Evolutionary conservation across 805 yeast genomes (phyloP), one percentile per base, ranked within the genome.

Genomic region (Candida manassasensis): DNA sequence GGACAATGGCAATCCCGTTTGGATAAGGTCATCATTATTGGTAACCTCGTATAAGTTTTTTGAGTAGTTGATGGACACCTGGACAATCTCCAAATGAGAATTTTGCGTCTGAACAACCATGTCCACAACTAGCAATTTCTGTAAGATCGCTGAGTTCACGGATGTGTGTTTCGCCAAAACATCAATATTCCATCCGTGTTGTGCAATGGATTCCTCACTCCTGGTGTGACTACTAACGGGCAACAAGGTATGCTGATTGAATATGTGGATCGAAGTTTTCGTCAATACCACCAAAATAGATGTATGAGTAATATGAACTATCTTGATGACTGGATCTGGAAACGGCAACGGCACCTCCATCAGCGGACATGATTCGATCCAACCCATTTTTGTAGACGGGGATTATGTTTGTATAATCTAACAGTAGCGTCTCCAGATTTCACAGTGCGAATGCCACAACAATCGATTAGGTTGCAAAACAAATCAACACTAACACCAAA

Each of bases 151-250:
- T 10, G 71, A 61, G 36, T 70, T 64, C 10, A 57, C 57, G 4
- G 60, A 50, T 12, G 56, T 44, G 25, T 55, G 49, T 21, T 71
- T 68, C 1, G 72, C 58, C 22, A 69, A 52, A 6, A 75, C 48
- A 16, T 55, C 47, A 17, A 46, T 30, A 49, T 78, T 77, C 6
- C 45, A 38, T 1, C 84, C 84, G 54, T 69, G 71, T 14, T 55
- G 55, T 17, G 60, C 55, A 11, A 77, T 39, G 3, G 79, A 71
- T 14, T 60, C 58, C 15, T 48, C 46, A 0, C 71, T 55, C 36
- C 84, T 52, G 5, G 61, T 53, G 44, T 75, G 77, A 2, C 65
- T 63, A 7, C 73, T 68, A 4, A 77, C 53, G 1, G 79, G 77
- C 6, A 64, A 40, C 8, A 59, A 43, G 7, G 67, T 60, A 21